A percentile compares a stretch with the other conserved stretches of the same genome.
These are phyloP conservation scores for Rhytidhysteron rufulum DNA, from an alignment of 2,329 filamentous ascomycete species.

Conservation along the genomic window DNA sequence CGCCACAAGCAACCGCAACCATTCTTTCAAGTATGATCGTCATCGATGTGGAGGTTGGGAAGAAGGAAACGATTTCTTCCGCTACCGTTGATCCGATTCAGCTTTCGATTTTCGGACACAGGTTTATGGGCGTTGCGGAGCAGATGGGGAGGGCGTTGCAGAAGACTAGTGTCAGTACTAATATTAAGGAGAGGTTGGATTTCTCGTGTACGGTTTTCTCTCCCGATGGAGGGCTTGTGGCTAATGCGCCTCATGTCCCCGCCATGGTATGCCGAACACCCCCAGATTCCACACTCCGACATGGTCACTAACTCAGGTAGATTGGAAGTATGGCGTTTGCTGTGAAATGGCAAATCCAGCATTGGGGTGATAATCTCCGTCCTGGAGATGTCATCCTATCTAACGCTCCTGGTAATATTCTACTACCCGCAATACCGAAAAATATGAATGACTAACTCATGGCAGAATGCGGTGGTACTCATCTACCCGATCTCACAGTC, in stretches of 20 bases:
- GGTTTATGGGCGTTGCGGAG: slow-evolving; percentile 24
- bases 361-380: slow-evolving; percentile 14
- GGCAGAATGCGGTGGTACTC: too few relatives aligned
- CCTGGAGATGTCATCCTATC: slow-evolving; percentile 25
- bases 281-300: too few relatives aligned
- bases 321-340: slow-evolving; percentile 22
- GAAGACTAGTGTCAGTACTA: slow-evolving; percentile 17
- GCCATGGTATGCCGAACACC: too few relatives aligned
- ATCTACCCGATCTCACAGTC: slow-evolving; percentile 25
- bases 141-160: slow-evolving; percentile 22
- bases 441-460: too few relatives aligned
- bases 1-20: slow-evolving; percentile 33
- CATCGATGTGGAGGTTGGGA: slow-evolving; percentile 29
- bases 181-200: slow-evolving; percentile 26
- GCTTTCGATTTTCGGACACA: slow-evolving; percentile 15
- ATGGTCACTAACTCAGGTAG: too few relatives aligned
- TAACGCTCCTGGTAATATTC: slow-evolving; percentile 23
- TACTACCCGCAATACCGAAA: too few relatives aligned
- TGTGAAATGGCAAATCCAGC: slow-evolving; percentile 21
- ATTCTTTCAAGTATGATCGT: slow-evolving; percentile 38
- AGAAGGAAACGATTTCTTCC: not conserved
- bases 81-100: slow-evolving; percentile 12
- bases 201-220: slow-evolving; percentile 22
- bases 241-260: slow-evolving; percentile 24
- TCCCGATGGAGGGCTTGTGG: slow-evolving; percentile 18